phyloP scores from a whole-genome alignment of 768 basidiomycete species.

The Fistulinella prunicolor region DNA sequence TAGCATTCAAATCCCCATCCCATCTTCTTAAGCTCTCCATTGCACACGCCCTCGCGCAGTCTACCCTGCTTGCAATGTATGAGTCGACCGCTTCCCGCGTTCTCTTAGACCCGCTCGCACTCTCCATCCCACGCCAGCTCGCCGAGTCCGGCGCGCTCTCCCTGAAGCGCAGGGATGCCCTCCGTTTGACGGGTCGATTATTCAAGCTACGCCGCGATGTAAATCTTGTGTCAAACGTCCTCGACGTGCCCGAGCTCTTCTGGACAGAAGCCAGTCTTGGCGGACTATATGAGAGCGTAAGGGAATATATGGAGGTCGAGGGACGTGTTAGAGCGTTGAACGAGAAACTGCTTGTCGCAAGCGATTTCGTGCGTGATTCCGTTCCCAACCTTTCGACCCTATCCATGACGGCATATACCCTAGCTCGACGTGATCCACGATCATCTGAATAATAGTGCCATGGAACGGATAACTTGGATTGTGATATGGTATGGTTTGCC shows the following conservation, averaged over 20 bases:
- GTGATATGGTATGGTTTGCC: conserved; percentile 55
- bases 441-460: conserved; percentile 84
- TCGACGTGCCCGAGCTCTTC: conserved; percentile 92
- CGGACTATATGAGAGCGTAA: conserved; percentile 85
- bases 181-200: conserved; percentile 80
- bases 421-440: conserved; percentile 92
- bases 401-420: conserved; percentile 1
- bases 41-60: conserved; percentile 91
- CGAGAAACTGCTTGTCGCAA: conserved; percentile 83
- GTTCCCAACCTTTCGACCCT: background rate
- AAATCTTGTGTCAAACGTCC: conserved; percentile 87
- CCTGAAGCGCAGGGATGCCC: conserved; percentile 75
- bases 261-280: conserved; percentile 93
- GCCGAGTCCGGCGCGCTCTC: conserved; percentile 73
- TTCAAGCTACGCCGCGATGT: conserved; percentile 89
- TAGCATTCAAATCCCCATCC: conserved; percentile 89
- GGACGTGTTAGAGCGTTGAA: conserved; percentile 81
- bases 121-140: conserved; percentile 81
- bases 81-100: conserved; percentile 77
- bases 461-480: conserved; percentile 87
- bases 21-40: conserved; percentile 91
- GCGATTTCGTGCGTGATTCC: conserved; percentile 69
- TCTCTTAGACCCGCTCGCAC: conserved; percentile 71
- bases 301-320: conserved; percentile 93
- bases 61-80: conserved; percentile 85